Evolutionary conservation across 225 moss, liverwort and hornwort species (phyloP).

Genomic region (Marchantia polymorpha): DNA sequence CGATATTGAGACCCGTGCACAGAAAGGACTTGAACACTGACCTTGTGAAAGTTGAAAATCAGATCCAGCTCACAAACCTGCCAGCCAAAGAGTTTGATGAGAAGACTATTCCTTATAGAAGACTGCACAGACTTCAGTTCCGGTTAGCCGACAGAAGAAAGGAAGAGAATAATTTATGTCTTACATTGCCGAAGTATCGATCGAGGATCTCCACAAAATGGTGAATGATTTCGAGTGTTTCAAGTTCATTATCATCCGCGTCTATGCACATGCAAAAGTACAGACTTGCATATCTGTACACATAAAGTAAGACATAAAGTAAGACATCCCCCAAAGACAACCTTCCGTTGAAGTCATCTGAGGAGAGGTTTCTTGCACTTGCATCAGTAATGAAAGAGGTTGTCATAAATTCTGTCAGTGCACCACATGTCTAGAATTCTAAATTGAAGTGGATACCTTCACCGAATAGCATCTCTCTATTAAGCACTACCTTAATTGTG

Average conservation of each 20-base stretch:
- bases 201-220: constrained; percentile 97
- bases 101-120: neutral
- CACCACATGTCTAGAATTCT: too few relatives aligned
- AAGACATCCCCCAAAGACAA: neutral
- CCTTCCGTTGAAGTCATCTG: too few relatives aligned
- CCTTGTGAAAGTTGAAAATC: constrained; percentile 99
- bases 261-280: constrained; percentile 99
- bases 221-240: constrained; percentile 96
- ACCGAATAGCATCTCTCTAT: too few relatives aligned
- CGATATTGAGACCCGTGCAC: neutral
- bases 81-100: constrained; percentile 6
- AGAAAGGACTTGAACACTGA: constrained; percentile 19
- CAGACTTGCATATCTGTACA: constrained; percentile 83
- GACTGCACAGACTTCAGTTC: too few relatives aligned
- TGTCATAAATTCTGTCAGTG: too few relatives aligned
- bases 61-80: constrained; percentile 99
- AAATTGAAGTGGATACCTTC: too few relatives aligned
- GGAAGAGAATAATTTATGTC: constrained; percentile 16
- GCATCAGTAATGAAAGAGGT: too few relatives aligned
- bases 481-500: too few relatives aligned
- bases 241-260: constrained; percentile 86
- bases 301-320: neutral
- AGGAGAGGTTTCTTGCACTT: too few relatives aligned
- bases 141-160: neutral
- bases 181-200: constrained; percentile 97